Conservation (phyloP, 2,329 filamentous ascomycete genomes). For the Blumeriella jaapii region DNA sequence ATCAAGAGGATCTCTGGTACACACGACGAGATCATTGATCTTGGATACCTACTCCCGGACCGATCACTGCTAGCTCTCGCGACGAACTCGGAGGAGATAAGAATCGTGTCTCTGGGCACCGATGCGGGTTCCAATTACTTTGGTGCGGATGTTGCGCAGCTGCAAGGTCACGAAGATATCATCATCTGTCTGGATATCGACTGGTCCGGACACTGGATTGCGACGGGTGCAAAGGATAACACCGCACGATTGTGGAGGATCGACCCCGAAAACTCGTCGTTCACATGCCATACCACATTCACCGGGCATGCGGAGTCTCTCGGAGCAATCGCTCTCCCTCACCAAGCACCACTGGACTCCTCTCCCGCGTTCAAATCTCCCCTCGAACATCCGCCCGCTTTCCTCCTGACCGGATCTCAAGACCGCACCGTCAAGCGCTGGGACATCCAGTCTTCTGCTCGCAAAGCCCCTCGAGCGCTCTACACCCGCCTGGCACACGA, state of each 20-base stretch:
- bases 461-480: constrained; percentile 50
- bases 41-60: constrained; percentile 74
- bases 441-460: constrained; percentile 52
- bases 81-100: constrained; percentile 88
- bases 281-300: constrained; percentile 69
- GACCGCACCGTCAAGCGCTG: constrained; percentile 93
- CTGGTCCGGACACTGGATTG: constrained; percentile 95
- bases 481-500: constrained; percentile 95
- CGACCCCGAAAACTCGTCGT: constrained; percentile 63
- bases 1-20: constrained; percentile 83
- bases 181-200: constrained; percentile 90
- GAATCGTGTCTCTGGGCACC: constrained; percentile 61
- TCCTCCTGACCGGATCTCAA: constrained; percentile 84
- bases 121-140: constrained; percentile 49
- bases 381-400: constrained; percentile 67
- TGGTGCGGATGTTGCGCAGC: constrained; percentile 73
- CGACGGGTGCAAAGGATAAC: constrained; percentile 94
- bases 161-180: constrained; percentile 90
- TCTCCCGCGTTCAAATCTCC: constrained; percentile 64
- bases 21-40: constrained; percentile 93
- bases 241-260: constrained; percentile 84
- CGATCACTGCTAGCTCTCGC: constrained; percentile 77
- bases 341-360: constrained; percentile 51
- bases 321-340: constrained; percentile 77
- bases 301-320: constrained; percentile 91